A percentile compares a stretch with the other conserved stretches of the same genome.
Evolutionary conservation across 192 early-diverging fungal species (phyloP).

Genomic region (Mortierella alpina): DNA sequence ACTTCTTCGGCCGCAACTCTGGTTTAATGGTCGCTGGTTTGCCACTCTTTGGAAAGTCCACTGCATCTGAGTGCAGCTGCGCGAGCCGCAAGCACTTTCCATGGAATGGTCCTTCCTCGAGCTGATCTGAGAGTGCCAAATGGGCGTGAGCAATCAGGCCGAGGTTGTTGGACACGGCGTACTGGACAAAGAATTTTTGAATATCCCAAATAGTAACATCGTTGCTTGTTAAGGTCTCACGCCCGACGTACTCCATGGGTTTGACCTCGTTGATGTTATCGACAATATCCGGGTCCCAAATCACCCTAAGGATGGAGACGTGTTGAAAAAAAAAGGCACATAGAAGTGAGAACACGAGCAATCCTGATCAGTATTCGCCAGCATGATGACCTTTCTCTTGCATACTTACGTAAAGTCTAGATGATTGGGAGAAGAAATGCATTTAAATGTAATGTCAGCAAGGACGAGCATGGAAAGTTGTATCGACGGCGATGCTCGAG

Average conservation of each 20-base stretch:
- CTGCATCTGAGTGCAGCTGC: slow-evolving; percentile 75
- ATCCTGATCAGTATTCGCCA: neutral
- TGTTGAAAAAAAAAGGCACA: slow-evolving; percentile 1
- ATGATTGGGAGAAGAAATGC: neutral
- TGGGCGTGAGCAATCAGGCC: slow-evolving; percentile 78
- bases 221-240: slow-evolving; percentile 25
- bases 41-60: slow-evolving; percentile 81
- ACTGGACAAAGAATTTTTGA: slow-evolving; percentile 74
- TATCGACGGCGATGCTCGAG: too few species aligned
- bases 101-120: slow-evolving; percentile 57
- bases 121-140: slow-evolving; percentile 69
- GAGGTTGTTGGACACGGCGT: slow-evolving; percentile 71
- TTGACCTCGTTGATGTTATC: slow-evolving; percentile 39
- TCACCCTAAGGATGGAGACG: slow-evolving; percentile 44
- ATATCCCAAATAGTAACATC: slow-evolving; percentile 63
- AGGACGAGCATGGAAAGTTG: neutral
- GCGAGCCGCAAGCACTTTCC: slow-evolving; percentile 69
- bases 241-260: slow-evolving; percentile 67
- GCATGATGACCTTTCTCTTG: neutral
- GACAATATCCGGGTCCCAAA: slow-evolving; percentile 67
- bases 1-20: slow-evolving; percentile 55
- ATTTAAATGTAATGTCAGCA: neutral
- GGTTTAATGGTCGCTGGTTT: slow-evolving; percentile 60
- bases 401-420: slow-evolving; percentile 64
- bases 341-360: neutral